Conservation (phyloP, 192 early-diverging fungal genomes). For the Entomortierella lignicola region DNA sequence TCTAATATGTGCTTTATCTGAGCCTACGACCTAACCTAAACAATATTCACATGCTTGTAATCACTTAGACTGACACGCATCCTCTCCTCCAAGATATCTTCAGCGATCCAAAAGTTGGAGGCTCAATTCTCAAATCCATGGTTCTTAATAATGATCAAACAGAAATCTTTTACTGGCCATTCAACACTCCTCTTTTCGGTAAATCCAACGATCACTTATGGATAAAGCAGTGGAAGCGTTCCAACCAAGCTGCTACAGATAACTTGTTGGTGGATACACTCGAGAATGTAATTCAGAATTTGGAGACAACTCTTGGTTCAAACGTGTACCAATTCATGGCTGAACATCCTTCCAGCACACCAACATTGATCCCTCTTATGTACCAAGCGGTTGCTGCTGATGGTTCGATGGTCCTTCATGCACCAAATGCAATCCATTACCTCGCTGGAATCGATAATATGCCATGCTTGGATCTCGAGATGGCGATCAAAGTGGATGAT, state of each 20-base stretch:
- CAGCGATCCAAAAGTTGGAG: background rate
- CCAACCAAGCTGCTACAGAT: slow-evolving; percentile 3
- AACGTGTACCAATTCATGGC: slow-evolving; percentile 27
- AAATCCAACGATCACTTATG: slow-evolving; percentile 37
- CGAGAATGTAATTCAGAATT: background rate
- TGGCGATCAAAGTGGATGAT: slow-evolving; percentile 44
- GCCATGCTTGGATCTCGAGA: slow-evolving; percentile 25
- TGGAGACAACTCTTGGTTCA: slow-evolving; percentile 16
- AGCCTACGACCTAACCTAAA: background rate
- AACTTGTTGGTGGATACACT: background rate
- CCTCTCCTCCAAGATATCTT: slow-evolving; percentile 20
- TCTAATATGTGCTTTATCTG: background rate
- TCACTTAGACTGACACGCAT: slow-evolving; percentile 20
- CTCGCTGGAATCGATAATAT: slow-evolving; percentile 35
- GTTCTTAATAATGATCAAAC: slow-evolving; percentile 31
- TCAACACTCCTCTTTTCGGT: slow-evolving; percentile 13
- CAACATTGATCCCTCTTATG: slow-evolving; percentile 20
- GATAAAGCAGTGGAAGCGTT: slow-evolving; percentile 52
- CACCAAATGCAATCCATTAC: slow-evolving; percentile 52
- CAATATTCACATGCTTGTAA: too few species aligned
- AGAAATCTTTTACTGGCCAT: slow-evolving; percentile 56
- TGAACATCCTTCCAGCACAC: slow-evolving; percentile 18
- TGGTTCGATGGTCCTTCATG: slow-evolving; percentile 1
- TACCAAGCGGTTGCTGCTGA: slow-evolving; percentile 2
- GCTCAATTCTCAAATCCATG: slow-evolving; percentile 28